phyloP scores from a whole-genome alignment of 176 grass and related monocot genomes.

The Echinochloa phyllopogon region DNA sequence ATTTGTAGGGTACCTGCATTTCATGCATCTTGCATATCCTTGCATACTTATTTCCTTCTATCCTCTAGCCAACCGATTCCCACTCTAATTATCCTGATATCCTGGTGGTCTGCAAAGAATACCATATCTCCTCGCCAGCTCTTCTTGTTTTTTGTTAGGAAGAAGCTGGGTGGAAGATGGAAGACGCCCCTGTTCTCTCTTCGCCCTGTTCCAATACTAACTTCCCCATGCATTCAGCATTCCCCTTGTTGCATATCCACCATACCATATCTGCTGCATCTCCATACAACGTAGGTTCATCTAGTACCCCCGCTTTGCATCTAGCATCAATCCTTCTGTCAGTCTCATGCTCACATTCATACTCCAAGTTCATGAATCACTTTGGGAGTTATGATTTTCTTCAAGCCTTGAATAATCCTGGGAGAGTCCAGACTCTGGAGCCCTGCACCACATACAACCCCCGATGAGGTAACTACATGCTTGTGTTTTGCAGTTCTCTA shows the following conservation, averaged over 20 bases:
- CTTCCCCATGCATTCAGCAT: neutral
- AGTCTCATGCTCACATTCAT: neutral
- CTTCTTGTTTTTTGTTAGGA: constrained; percentile 74
- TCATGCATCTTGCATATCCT: constrained; percentile 37
- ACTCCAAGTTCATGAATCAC: neutral
- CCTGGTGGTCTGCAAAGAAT: constrained; percentile 38
- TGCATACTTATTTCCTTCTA: constrained; percentile 36
- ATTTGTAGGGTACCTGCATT: constrained; percentile 41
- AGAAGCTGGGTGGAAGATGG: constrained; percentile 50
- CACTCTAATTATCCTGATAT: constrained; percentile 36
- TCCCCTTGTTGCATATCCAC: constrained; percentile 25
- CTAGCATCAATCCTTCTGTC: constrained; percentile 12
- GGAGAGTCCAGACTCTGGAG: neutral
- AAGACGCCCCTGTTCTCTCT: constrained; percentile 28
- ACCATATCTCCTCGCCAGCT: constrained; percentile 44
- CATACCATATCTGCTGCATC: constrained; percentile 17
- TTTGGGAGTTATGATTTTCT: constrained; percentile 23
- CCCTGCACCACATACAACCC: neutral
- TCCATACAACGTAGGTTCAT: neutral
- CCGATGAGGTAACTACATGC: constrained; percentile 17
- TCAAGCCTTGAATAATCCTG: neutral
- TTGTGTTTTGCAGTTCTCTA: neutral
- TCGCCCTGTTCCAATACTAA: constrained; percentile 26
- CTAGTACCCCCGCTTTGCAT: constrained; percentile 27
- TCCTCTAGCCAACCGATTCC: constrained; percentile 25